A percentile compares a stretch with the other conserved stretches of the same genome.
Evolutionary conservation across 768 basidiomycete genomes (phyloP).

Genomic region (Pilatotrama ljubarskyi): DNA sequence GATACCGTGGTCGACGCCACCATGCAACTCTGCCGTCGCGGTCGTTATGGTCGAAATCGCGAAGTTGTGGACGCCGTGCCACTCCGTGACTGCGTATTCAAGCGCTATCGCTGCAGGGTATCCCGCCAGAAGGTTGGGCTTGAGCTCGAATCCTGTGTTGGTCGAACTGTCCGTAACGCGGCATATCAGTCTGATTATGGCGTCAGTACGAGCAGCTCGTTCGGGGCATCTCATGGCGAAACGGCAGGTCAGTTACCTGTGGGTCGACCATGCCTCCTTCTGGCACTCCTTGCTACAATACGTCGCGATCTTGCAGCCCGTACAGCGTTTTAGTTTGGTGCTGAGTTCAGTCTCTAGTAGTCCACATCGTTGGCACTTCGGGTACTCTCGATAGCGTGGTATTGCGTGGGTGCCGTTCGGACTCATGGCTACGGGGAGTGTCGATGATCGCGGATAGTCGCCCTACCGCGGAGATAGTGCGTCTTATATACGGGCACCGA

Average conservation of each 20-base stretch:
- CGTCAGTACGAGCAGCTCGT: too few relatives aligned
- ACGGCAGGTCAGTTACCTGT: background rate
- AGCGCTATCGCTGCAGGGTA: background rate
- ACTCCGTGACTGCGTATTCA: background rate
- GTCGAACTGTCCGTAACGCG: background rate
- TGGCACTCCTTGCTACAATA: conserved; percentile 2
- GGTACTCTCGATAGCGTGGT: background rate
- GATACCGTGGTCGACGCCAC: background rate
- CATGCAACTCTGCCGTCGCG: background rate
- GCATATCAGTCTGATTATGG: background rate
- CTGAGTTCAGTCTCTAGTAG: background rate
- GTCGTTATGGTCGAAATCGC: background rate
- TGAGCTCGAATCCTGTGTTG: background rate
- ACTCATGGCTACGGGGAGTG: background rate
- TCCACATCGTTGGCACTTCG: background rate
- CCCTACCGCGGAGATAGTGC: too few relatives aligned
- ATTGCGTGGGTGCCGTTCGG: background rate
- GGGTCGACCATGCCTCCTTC: background rate
- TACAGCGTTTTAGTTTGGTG: background rate
- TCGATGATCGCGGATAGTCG: too few relatives aligned
- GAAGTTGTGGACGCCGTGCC: background rate
- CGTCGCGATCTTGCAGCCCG: background rate
- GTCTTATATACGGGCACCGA: too few relatives aligned
- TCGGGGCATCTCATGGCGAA: too few relatives aligned
- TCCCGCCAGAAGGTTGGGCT: background rate